Conservation (phyloP, 805 yeast species). For the Naumovozyma baii region DNA sequence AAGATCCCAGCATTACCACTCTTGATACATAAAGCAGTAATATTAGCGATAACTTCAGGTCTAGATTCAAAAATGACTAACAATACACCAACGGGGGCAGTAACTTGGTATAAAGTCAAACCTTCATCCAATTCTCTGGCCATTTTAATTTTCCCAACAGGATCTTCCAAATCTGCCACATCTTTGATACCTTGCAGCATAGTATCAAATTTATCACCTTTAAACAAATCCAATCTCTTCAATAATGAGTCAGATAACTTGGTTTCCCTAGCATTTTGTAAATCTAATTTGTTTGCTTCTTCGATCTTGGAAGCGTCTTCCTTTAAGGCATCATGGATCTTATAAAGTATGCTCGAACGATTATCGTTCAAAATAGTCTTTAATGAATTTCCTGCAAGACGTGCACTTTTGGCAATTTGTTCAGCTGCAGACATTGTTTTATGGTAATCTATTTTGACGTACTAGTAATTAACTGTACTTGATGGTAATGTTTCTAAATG, state of each 20-base stretch:
- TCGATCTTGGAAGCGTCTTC: conserved; percentile 53
- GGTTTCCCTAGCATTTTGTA: conserved; percentile 55
- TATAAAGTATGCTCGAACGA: conserved; percentile 61
- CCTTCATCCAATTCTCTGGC: conserved; percentile 84
- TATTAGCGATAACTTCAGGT: conserved; percentile 97
- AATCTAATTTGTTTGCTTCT: conserved; percentile 64
- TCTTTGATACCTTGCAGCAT: conserved; percentile 94
- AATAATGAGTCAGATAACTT: conserved; percentile 61
- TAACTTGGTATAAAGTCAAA: conserved; percentile 68
- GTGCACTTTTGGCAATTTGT: conserved; percentile 71
- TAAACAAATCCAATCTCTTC: conserved; percentile 74
- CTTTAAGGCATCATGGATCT: conserved; percentile 61
- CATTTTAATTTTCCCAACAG: conserved; percentile 80
- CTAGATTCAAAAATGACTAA: conserved; percentile 90
- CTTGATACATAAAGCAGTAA: conserved; percentile 88
- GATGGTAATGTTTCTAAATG: too few relatives aligned
- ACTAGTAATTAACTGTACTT: too few relatives aligned
- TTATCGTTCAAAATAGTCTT: conserved; percentile 68
- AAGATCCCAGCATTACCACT: conserved; percentile 95
- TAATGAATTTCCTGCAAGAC: conserved; percentile 69
- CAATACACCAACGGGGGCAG: conserved; percentile 91
- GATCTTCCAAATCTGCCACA: conserved; percentile 82
- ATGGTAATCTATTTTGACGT: too few relatives aligned
- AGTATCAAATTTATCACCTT: conserved; percentile 76
- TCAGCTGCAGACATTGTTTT: conserved; percentile 37